Percentiles rank a stretch among this genome's conserved stretches.
phyloP scores from a whole-genome alignment of 148 eudicot species.

The Arctostaphylos glauca region DNA sequence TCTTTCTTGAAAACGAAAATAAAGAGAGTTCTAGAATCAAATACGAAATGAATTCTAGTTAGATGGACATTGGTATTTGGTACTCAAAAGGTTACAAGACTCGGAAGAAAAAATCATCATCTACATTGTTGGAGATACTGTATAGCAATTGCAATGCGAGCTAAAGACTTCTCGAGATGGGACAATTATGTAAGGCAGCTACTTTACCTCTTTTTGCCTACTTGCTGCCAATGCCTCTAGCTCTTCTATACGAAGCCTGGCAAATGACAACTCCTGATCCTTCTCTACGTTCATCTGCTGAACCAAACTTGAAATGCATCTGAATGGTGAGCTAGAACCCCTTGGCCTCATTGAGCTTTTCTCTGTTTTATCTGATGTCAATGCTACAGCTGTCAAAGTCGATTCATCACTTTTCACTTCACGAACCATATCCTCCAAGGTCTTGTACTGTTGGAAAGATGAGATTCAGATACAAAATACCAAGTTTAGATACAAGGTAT shows the following conservation, averaged over 20 bases:
- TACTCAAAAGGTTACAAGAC: neutral
- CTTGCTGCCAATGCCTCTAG: slow-evolving; percentile 46
- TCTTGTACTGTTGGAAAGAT: slow-evolving; percentile 47
- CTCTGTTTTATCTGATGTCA: slow-evolving; percentile 38
- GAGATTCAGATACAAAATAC: slow-evolving; percentile 5
- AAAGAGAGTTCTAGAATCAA: neutral
- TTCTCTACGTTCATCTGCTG: slow-evolving; percentile 69
- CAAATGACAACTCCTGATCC: slow-evolving; percentile 51
- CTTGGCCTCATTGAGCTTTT: slow-evolving; percentile 41
- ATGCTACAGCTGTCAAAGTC: slow-evolving; percentile 23
- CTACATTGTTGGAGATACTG: neutral
- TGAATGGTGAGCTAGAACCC: slow-evolving; percentile 77
- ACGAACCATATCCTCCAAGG: slow-evolving; percentile 50
- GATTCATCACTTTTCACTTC: slow-evolving; percentile 41
- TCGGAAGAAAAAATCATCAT: neutral
- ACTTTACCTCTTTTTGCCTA: slow-evolving; percentile 59
- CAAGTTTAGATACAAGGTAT: neutral
- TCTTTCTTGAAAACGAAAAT: neutral
- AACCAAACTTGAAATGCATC: slow-evolving; percentile 61
- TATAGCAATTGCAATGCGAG: neutral
- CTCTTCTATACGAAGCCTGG: slow-evolving; percentile 54
- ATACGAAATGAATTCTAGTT: neutral
- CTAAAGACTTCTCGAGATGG: neutral
- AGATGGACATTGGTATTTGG: neutral
- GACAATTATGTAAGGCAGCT: neutral